A percentile compares a stretch with the other conserved stretches of the same genome.
Conservation (phyloP, 225 moss, liverwort and hornwort species). For the Marchantia paleacea region DNA sequence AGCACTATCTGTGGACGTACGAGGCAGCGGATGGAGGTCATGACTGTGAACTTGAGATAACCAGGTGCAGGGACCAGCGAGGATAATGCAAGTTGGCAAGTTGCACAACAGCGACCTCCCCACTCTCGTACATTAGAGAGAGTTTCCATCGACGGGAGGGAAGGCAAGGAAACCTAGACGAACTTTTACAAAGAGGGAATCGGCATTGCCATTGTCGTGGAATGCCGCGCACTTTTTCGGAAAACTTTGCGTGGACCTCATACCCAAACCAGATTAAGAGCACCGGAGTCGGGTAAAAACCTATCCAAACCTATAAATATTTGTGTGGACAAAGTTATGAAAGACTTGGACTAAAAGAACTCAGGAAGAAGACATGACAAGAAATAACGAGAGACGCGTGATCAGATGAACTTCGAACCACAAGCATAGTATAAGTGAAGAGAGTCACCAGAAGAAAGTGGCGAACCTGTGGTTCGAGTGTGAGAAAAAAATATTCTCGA, state of each 20-base stretch:
- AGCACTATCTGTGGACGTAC: not conserved
- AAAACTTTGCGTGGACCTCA: not conserved
- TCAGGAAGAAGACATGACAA: constrained; percentile 9
- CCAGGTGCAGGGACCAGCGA: not conserved
- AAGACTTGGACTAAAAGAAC: not conserved
- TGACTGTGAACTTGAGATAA: not conserved
- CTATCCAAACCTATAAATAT: not conserved
- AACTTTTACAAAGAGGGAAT: not conserved
- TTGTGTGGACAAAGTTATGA: constrained; percentile 5
- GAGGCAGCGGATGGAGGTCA: not conserved
- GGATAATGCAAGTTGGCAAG: constrained; percentile 5
- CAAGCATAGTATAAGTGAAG: constrained; percentile 28
- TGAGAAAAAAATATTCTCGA: constrained; percentile 24
- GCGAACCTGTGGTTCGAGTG: constrained; percentile 20
- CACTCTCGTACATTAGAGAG: not conserved
- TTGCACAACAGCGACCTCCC: constrained; percentile 7
- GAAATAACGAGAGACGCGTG: constrained; percentile 13
- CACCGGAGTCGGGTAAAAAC: constrained; percentile 7
- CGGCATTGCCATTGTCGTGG: constrained; percentile 6
- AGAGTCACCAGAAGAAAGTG: constrained; percentile 29
- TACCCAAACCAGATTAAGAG: not conserved
- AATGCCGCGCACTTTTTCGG: not conserved
- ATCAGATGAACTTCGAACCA: constrained; percentile 14
- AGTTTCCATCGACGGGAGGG: not conserved
- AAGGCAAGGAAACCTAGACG: constrained; percentile 9